Percentiles rank a stretch among this genome's conserved stretches.
phyloP scores from a whole-genome alignment of 441 rosid genomes.

The Rhodomyrtus psidioides region DNA sequence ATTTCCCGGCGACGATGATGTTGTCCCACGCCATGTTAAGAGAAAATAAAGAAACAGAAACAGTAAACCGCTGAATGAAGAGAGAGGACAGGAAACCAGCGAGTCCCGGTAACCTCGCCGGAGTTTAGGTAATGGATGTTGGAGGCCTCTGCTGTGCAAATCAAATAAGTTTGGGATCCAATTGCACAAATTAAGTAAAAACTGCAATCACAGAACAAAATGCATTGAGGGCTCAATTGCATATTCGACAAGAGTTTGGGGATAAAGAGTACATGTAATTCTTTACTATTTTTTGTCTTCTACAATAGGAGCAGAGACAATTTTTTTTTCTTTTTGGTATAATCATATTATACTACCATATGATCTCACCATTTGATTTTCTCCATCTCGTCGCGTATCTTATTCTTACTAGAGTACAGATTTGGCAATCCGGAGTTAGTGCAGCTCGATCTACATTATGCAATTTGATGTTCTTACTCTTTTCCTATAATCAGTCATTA shows the following conservation, averaged over 20 bases:
- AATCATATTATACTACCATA: background rate
- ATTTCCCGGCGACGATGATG: background rate
- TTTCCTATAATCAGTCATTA: background rate
- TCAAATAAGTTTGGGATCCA: background rate
- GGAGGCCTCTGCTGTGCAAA: background rate
- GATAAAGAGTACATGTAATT: background rate
- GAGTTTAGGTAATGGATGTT: background rate
- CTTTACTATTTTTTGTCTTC: background rate
- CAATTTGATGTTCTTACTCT: background rate
- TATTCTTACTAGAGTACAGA: background rate
- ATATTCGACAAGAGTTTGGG: background rate
- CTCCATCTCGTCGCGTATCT: background rate
- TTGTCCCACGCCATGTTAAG: background rate
- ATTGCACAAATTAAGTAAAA: background rate
- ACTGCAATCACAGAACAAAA: background rate
- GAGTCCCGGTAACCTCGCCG: background rate
- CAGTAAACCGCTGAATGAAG: background rate
- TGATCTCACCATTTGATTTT: background rate
- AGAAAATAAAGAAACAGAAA: background rate
- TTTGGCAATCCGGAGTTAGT: accelerated
- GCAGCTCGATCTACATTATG: background rate
- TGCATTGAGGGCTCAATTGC: background rate
- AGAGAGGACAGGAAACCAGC: background rate
- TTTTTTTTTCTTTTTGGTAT: background rate
- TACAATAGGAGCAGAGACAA: background rate